These are phyloP conservation scores for Wickerhamiella sorbophila DNA, from an alignment of 805 yeast species.

Conservation along the genomic window DNA sequence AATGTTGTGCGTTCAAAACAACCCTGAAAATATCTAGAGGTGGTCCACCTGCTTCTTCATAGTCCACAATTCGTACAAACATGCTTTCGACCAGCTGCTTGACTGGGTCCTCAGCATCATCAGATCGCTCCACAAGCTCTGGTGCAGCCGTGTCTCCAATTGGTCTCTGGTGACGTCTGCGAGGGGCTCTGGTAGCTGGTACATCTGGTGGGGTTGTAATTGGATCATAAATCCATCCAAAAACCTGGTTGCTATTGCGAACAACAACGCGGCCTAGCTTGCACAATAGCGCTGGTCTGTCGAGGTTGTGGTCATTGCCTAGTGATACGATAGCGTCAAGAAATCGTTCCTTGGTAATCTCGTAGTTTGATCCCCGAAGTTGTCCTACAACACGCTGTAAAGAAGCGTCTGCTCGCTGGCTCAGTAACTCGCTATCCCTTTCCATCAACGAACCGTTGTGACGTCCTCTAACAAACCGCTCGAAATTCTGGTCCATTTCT, in stretches of 20 bases:
- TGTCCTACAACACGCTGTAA: neutral
- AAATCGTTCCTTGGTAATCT: neutral
- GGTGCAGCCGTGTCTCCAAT: too few relatives aligned
- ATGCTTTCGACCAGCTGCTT: neutral
- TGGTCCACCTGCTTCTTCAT: conserved; percentile 20
- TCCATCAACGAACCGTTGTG: neutral
- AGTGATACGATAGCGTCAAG: neutral
- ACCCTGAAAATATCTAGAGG: conserved; percentile 48
- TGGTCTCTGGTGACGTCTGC: too few relatives aligned
- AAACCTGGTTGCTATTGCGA: neutral
- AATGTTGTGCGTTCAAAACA: conserved; percentile 58
- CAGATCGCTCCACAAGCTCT: too few relatives aligned
- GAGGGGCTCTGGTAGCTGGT: too few relatives aligned
- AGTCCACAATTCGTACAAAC: conserved; percentile 24
- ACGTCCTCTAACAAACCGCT: conserved; percentile 28
- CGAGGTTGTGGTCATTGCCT: neutral
- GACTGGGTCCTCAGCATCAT: neutral
- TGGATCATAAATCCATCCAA: neutral
- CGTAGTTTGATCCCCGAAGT: neutral
- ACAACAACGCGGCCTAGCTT: neutral
- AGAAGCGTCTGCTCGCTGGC: neutral
- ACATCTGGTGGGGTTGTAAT: too few relatives aligned
- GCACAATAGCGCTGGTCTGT: neutral
- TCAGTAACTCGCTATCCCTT: neutral
- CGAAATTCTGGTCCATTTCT: conserved; percentile 55